A percentile compares a stretch with the other conserved stretches of the same genome.
phyloP scores from a whole-genome alignment of 345 rosid genomes.

The Eucalyptus victrix region DNA sequence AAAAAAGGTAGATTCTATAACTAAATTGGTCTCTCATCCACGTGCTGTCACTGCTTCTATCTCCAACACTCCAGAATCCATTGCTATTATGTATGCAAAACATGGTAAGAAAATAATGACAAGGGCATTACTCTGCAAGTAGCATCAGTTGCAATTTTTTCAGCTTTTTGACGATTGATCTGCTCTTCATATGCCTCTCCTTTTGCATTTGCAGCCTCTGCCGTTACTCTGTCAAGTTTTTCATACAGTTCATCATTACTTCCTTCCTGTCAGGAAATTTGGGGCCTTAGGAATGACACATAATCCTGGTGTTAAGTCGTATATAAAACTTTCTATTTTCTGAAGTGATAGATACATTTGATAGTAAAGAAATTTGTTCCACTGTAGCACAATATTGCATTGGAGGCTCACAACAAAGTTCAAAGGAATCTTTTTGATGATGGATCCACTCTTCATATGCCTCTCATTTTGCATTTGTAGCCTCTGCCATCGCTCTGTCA shows the following conservation, averaged over 20 bases:
- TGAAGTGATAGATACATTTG: neutral
- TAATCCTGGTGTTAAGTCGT: neutral
- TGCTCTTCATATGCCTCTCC: slow-evolving; percentile 46
- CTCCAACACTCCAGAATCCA: neutral
- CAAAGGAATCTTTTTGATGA: neutral
- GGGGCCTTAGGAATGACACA: neutral
- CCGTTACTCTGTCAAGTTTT: slow-evolving; percentile 28
- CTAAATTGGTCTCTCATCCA: neutral
- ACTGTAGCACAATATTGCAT: neutral
- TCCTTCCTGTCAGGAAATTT: slow-evolving; percentile 39
- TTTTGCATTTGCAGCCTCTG: slow-evolving; percentile 43
- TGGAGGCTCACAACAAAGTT: neutral
- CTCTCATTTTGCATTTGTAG: slow-evolving; percentile 39
- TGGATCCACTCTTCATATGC: slow-evolving; percentile 35
- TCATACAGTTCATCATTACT: slow-evolving; percentile 26
- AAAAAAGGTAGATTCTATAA: neutral
- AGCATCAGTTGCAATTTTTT: slow-evolving; percentile 58
- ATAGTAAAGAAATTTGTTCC: neutral
- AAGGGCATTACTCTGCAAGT: slow-evolving; percentile 34
- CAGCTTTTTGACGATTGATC: slow-evolving; percentile 39
- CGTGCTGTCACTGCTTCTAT: neutral
- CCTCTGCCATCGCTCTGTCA: slow-evolving; percentile 32
- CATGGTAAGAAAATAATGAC: neutral
- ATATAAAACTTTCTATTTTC: neutral
- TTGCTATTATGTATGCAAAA: neutral